Conservation (phyloP, 208 protist species). For the Wallacemonas sp. region DNA sequence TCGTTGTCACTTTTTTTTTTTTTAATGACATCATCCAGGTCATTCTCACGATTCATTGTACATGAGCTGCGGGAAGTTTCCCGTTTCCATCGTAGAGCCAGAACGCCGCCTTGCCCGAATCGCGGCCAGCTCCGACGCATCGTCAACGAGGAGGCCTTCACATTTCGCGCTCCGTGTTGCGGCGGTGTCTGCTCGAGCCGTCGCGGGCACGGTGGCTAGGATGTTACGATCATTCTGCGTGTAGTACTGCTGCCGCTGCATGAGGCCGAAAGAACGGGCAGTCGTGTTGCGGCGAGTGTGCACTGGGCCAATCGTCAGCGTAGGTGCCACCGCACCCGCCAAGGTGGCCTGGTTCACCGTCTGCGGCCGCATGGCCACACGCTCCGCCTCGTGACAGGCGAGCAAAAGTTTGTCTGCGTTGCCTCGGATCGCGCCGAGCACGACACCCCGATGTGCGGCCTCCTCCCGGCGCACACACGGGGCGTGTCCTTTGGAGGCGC, state of each 20-base stretch:
- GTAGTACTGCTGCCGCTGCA: slow-evolving; percentile 87
- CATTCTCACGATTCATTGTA: background rate
- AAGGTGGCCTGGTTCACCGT: slow-evolving; percentile 39
- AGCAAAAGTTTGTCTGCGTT: slow-evolving; percentile 21
- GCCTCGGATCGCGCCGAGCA: slow-evolving; percentile 38
- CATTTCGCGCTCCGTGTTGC: background rate
- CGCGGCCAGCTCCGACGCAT: slow-evolving; percentile 5
- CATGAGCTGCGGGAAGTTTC: slow-evolving; percentile 11
- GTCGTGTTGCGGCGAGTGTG: slow-evolving; percentile 63
- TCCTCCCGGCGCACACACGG: slow-evolving; percentile 41
- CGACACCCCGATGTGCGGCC: slow-evolving; percentile 33
- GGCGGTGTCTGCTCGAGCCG: no score
- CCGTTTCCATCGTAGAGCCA: background rate
- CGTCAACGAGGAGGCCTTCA: background rate
- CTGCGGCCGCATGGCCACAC: slow-evolving; percentile 1
- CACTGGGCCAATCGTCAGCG: slow-evolving; percentile 38
- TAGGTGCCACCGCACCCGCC: slow-evolving; percentile 49
- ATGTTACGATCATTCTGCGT: slow-evolving; percentile 87
- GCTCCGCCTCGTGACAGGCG: background rate
- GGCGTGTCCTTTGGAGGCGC: slow-evolving; percentile 36
- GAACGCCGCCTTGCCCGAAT: slow-evolving; percentile 1
- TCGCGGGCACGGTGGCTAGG: slow-evolving; percentile 28
- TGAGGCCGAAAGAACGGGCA: slow-evolving; percentile 44
- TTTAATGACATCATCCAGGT: background rate
- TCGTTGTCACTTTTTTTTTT: no score